These are phyloP conservation scores for Trichoderma atrobrunneum DNA, from an alignment of 2,329 filamentous ascomycete species.

Conservation along the genomic window DNA sequence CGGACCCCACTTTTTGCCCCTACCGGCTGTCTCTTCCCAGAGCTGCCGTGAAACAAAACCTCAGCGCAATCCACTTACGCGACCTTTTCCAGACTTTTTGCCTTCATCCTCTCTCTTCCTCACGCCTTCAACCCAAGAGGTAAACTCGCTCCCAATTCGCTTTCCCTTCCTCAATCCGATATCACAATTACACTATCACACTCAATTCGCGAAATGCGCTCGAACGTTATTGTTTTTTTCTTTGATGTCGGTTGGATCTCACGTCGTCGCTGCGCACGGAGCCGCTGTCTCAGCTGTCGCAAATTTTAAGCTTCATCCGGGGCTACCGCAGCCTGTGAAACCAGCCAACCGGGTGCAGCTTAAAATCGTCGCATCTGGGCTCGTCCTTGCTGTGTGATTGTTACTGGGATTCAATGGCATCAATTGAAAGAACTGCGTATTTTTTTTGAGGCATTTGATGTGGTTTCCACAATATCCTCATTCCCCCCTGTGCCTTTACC, in stretches of 20 bases:
- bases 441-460: slow-evolving; percentile 15
- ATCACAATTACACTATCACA: not conserved
- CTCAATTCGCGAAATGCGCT: not conserved
- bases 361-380: not conserved
- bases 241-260: not conserved
- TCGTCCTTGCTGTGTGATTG: not conserved
- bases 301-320: not conserved
- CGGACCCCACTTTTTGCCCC: slow-evolving; percentile 22
- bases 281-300: slow-evolving; percentile 5
- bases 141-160: slow-evolving; percentile 10
- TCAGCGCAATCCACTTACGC: slow-evolving; percentile 26
- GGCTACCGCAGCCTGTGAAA: not conserved
- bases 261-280: not conserved
- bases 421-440: not conserved
- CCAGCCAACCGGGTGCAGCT: not conserved
- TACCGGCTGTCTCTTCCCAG: slow-evolving; percentile 1
- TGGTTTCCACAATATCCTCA: not conserved
- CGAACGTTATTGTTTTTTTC: not conserved
- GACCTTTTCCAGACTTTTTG: slow-evolving; percentile 20
- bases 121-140: slow-evolving; percentile 17
- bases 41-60: slow-evolving; percentile 28
- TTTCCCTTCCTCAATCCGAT: not conserved
- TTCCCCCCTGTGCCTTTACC: not conserved
- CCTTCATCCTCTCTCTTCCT: not conserved
- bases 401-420: not conserved